Base-by-base conservation (phyloP, 805 yeast species). In the Starmera caribaea region DNA sequence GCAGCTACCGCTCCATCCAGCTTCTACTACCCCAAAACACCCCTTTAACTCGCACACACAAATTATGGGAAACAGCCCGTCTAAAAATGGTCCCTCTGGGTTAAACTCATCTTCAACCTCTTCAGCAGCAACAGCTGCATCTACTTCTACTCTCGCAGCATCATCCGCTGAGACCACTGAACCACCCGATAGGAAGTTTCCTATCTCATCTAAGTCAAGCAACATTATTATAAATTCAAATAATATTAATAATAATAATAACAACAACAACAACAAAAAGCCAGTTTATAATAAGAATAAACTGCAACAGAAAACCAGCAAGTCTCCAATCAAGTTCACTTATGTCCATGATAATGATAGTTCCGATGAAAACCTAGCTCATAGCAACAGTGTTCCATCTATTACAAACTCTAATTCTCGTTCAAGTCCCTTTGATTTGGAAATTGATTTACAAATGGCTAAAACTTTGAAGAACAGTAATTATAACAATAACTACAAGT, bases 11-110 rank as follows among this genome's bases (percentile, higher is more conserved):
- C 26, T 16, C 5, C 16, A 15, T 16, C n/a, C 16, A 16, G 17
- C 36, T 31, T 16, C n/a, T 17, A 15, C 33, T 30, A 32, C 15
- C n/a, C 40, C 26, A 21, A 21, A 21, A 21, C 26, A 21, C 26
- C 26, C 26, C 26, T 21, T 21, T 21, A 7, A 21, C 26, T 21
- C 26, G 26, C 26, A 21, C 26, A 21, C 8, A 41, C 17, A 35
- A 32, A 46, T 45, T 54, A 75, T 75, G 81, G 81, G 82, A 63
- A 75, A 74, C 64, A 74, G 74, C 79, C 81, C 81, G 68, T 74
- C 81, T 33, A 61, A 59, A 46, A 58, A 55, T 53, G 61, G 59
- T 51, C 57, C 59, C 43, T 43, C 47, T 47, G 48, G 44, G 44
- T 48, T 54, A 54, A 62, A 64, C 43, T 51, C 63, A 44, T 48